These are phyloP conservation scores for Coemansia sp. DNA, from an alignment of 192 early-diverging fungal species.

Conservation along the genomic window DNA sequence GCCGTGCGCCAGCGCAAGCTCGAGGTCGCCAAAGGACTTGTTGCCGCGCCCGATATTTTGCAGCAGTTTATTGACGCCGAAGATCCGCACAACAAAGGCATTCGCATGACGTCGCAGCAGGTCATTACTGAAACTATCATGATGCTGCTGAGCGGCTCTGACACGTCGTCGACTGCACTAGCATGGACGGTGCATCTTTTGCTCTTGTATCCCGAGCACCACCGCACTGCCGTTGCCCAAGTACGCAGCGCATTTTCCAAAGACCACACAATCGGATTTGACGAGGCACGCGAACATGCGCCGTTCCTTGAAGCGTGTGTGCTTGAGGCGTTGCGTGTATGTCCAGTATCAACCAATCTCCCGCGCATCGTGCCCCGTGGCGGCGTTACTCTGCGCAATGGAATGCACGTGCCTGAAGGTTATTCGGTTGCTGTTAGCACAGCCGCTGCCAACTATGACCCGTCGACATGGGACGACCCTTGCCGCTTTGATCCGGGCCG, in stretches of 20 bases:
- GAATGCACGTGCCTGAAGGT: conserved; percentile 28
- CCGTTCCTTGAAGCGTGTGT: conserved; percentile 47
- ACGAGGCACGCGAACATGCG: conserved; percentile 20
- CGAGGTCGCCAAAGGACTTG: conserved; percentile 2
- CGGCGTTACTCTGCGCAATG: conserved; percentile 26
- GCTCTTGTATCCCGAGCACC: conserved; percentile 33
- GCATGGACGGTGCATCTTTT: conserved; percentile 39
- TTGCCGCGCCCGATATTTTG: conserved; percentile 21
- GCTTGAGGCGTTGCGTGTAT: conserved; percentile 40
- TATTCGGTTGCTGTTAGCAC: conserved; percentile 29
- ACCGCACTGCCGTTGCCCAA: conserved; percentile 11
- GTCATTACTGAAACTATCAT: conserved; percentile 38
- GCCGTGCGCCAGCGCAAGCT: conserved; percentile 26
- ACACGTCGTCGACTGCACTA: conserved; percentile 34
- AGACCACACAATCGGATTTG: conserved; percentile 21
- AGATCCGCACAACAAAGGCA: conserved; percentile 20
- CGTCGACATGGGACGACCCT: conserved; percentile 16
- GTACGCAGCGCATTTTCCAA: conserved; percentile 16
- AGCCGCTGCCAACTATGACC: conserved; percentile 28
- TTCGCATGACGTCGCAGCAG: conserved; percentile 33
- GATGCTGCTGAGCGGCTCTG: conserved; percentile 36
- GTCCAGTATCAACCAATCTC: conserved; percentile 35
- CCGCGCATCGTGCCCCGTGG: conserved; percentile 35
- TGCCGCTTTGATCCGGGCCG: conserved; percentile 15
- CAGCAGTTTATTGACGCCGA: conserved; percentile 43